Evolutionary conservation across 169 alveolate species (phyloP), one percentile per base, ranked within the genome.

Genomic region (Besnoitia besnoiti): DNA sequence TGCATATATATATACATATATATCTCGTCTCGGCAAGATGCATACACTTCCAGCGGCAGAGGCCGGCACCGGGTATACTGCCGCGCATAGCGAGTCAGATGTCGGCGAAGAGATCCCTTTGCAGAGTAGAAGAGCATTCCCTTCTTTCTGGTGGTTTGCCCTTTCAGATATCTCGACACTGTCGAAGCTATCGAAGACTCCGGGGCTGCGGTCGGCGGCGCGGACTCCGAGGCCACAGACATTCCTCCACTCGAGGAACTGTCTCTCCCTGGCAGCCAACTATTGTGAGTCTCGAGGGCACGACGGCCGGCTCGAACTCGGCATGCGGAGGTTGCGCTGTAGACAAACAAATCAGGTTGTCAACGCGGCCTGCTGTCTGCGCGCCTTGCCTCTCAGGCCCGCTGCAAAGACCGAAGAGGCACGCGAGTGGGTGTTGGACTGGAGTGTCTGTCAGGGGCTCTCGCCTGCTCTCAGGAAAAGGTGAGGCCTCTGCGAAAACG

Each of bases 121-220:
- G 24, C 5, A 1, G 47, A 4, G 40, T 3, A 12, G 2, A 5
- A 5, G 40, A 8, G 46, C 40, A 19, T 35, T 21, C 1, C 33
- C 46, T 27, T 0, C 37, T 5, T 37, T 16, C 10, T 33, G 21
- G 10, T 46, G 46, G 37, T 46, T 27, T 51, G 76, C n/a, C n/a
- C n/a, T n/a, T 50, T 46, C 79, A 96, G 99, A 94, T 98, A 96
- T 94, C 93, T 97, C 21, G 99, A 98, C 95, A 96, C 97, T 27
- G 97, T 97, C 88, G 99, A 98, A 75, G 98, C 97, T 44, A 98
- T 98, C 85, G 97, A 97, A 55, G 99, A 98, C 14, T 98, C 97
- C 40, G 92, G 90, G 76, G 95, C 95, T 7, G 91, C 94, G 84
- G 96, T 95, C 47, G 97, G 84, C 91, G 95, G 67, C 95, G 91